Base-by-base conservation (phyloP, 257 asterid species). In the Solanum stenotomum region DNA sequence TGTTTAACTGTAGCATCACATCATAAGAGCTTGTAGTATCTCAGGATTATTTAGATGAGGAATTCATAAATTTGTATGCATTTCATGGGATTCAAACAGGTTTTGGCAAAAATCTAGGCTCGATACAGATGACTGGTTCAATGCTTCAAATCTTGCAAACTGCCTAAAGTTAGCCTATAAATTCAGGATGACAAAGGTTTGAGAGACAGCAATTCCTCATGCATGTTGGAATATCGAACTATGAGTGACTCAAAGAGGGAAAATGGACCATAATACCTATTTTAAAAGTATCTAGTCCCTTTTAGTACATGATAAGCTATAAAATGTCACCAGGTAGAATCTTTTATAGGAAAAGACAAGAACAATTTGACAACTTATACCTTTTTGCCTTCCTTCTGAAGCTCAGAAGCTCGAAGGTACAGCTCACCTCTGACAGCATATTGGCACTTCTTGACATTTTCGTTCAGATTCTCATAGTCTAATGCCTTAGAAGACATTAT, bases 351-450 rank as follows among this genome's bases (percentile, higher is more conserved):
- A 46, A 81, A 46, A 81, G 5, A 18, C 18, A 0, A n/a, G 84
- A 16, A 81, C 40, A 46, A 46, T 0, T 52, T 31, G 34, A 87
- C 27, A 74, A 75, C 35, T 22, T 79, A 52, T 91, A 96, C 99
- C 99, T 96, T 98, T 92, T 96, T 98, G 86, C 99, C 99, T 89
- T 98, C 98, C 91, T 95, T 98, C 92, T 98, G 99, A 93, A 98
- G 98, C 92, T 98, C 99, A 87, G 99, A 94, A 89, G 99, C 99
- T 67, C 98, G 98, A 87, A 98, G 99, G 92, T 98, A 98, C 89
- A 98, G 95, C 94, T 98, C 99, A 34, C 99, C 99, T 85, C 99
- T 94, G 88, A 98, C 99, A 85, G 99, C 99, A 90, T 98, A 98
- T 89, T 98, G 99, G 79, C 98, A 95, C 90, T 93, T 96, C 96